Base-by-base conservation (phyloP, 2,329 filamentous ascomycete genomes). In the Juglanconis sp. region DNA sequence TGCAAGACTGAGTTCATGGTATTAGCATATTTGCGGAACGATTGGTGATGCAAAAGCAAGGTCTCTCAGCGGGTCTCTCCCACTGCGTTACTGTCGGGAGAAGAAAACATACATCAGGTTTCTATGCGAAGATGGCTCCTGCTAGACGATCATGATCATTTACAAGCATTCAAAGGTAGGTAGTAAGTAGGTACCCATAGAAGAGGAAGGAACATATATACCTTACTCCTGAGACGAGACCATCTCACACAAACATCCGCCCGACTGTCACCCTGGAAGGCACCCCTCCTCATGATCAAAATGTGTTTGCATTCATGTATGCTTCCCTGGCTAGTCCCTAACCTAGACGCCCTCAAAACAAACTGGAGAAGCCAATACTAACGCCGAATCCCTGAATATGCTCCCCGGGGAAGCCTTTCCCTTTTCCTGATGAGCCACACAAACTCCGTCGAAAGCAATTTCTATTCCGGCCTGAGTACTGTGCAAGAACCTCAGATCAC, bases 381-480 rank as follows among this genome's bases (percentile, higher is more conserved):
- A 63, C 55, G 51, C 55, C 61, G n/a, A 50, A 9, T 40, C 38
- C 61, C 51, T 48, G n/a, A 35, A 10, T n/a, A 42, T 57, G 38
- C 47, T 55, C 30, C 31, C 38, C 42, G 42, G 42, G 31, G 42
- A 17, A 15, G 4, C 32, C 31, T 10, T 17, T 35, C 13, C 54
- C 54, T 50, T 53, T 53, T 50, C 15, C 54, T 50, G 30, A 42
- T 40, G 4, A 32, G 31, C 53, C 51, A 31, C 34, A 36, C 11
- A 52, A 58, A 61, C 61, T 61, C 61, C 61, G n/a, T 54, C 34
- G 17, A n/a, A 48, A 50, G 34, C 46, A 57, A 15, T 34, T 32
- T 48, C 46, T 24, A n/a, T 36, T n/a, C 32, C 24, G 5, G 44
- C 52, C 47, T 13, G 24, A 24, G 42, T 48, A 54, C 13, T 63